phyloP scores from a whole-genome alignment of 1,284 basidiomycete species.

The Irpex lacteus region DNA sequence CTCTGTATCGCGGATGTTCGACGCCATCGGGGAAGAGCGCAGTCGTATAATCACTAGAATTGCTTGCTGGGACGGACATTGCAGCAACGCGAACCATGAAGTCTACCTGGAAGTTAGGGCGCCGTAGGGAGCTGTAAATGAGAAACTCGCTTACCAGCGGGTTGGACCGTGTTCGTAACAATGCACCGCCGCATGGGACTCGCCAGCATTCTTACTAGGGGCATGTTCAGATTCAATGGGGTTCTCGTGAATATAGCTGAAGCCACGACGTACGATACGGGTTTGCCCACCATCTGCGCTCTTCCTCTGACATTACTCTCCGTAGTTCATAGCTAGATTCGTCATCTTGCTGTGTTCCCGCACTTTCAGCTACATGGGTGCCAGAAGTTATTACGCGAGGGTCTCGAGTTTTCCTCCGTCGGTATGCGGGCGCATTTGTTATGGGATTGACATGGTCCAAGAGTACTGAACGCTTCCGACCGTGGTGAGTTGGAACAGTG shows the following conservation, averaged over 20 bases:
- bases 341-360: conserved; percentile 12
- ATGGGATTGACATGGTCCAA: conserved; percentile 53
- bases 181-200: conserved; percentile 58
- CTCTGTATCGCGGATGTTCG: conserved; percentile 59
- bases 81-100: conserved; percentile 62
- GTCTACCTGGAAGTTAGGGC: conserved; percentile 37
- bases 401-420: conserved; percentile 55
- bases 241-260: neutral
- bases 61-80: conserved; percentile 37
- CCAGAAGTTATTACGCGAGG: conserved; percentile 36
- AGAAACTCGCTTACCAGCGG: conserved; percentile 43
- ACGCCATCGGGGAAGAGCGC: conserved; percentile 63
- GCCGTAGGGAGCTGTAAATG: neutral
- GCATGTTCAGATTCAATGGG: neutral
- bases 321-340: conserved; percentile 21
- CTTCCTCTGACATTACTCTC: conserved; percentile 58
- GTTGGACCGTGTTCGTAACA: conserved; percentile 48
- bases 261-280: conserved; percentile 59
- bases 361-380: conserved; percentile 20
- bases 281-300: conserved; percentile 65
- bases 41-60: conserved; percentile 12
- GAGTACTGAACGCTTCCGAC: conserved; percentile 54
- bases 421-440: conserved; percentile 41
- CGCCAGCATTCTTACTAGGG: conserved; percentile 71
- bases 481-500: conserved; percentile 37